phyloP scores from a whole-genome alignment of 164 flowering plant genomes.

The Tinospora cordifolia region DNA sequence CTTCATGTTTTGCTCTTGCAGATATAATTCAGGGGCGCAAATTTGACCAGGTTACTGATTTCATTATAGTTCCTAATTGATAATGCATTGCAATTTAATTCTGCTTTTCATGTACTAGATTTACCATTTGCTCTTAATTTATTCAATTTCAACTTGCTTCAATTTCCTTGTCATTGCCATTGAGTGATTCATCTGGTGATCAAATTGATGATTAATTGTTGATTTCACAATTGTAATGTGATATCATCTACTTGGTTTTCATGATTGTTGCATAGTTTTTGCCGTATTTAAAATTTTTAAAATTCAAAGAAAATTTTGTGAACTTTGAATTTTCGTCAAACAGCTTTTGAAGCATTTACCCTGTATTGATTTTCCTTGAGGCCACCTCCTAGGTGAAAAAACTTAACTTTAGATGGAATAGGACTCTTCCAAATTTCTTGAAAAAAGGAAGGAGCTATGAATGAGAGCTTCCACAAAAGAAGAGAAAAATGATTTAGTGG shows the following conservation, averaged over 20 bases:
- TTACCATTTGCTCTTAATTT: neutral
- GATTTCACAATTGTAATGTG: neutral
- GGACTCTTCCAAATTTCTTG: no score
- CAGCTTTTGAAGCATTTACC: no score
- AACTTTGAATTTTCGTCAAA: no score
- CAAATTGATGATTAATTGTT: neutral
- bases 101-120: neutral
- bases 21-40: slow-evolving; percentile 93
- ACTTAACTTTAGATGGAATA: no score
- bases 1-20: slow-evolving; percentile 94
- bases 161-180: neutral
- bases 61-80: neutral
- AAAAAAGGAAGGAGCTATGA: no score
- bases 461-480: no score
- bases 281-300: no score
- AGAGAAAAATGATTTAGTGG: no score
- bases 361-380: no score
- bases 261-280: no score
- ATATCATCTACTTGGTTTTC: neutral
- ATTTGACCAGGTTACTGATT: slow-evolving; percentile 59
- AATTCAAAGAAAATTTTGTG: no score
- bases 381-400: no score
- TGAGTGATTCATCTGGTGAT: neutral
- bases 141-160: neutral
- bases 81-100: neutral